phyloP scores from a whole-genome alignment of 2,329 filamentous ascomycete species.

The Alternaria postmessia region DNA sequence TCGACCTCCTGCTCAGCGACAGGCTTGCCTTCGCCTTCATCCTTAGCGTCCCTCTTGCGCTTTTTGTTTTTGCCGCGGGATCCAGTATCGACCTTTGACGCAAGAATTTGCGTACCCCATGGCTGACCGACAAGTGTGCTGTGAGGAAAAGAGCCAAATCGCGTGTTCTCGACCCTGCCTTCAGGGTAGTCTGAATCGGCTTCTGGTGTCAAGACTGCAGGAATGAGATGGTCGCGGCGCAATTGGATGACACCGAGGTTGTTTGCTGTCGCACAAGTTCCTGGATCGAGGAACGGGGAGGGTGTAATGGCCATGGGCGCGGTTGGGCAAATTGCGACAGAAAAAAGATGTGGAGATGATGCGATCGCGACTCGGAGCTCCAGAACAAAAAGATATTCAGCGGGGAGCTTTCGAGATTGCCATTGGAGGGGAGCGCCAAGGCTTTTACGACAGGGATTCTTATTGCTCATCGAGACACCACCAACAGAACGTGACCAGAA shows the following conservation, averaged over 20 bases:
- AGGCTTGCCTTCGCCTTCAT: slow-evolving; percentile 32
- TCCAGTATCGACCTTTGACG: slow-evolving; percentile 89
- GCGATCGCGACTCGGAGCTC: slow-evolving; percentile 9
- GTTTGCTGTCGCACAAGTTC: slow-evolving; percentile 67
- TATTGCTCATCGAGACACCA: slow-evolving; percentile 7
- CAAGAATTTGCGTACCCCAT: slow-evolving; percentile 92
- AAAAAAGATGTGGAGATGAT: slow-evolving; percentile 5
- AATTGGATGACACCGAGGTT: slow-evolving; percentile 85
- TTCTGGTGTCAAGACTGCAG: slow-evolving; percentile 65
- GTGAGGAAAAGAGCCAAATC: slow-evolving; percentile 79
- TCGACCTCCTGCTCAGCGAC: slow-evolving; percentile 41
- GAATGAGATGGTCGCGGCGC: slow-evolving; percentile 83
- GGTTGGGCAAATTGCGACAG: background rate
- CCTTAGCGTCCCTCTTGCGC: slow-evolving; percentile 57
- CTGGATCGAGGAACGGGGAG: slow-evolving; percentile 83
- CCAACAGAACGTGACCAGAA: slow-evolving; percentile 22
- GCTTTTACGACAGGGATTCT: slow-evolving; percentile 25
- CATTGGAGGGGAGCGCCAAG: slow-evolving; percentile 42
- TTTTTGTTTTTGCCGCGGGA: slow-evolving; percentile 73
- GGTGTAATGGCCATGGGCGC: slow-evolving; percentile 36
- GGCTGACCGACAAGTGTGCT: slow-evolving; percentile 69
- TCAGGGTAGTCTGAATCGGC: slow-evolving; percentile 54
- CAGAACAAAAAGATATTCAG: slow-evolving; percentile 25
- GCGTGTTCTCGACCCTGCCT: slow-evolving; percentile 75
- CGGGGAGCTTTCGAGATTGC: slow-evolving; percentile 35